These are phyloP conservation scores for Sporothrix protearum DNA, from an alignment of 2,329 filamentous ascomycete species.

Conservation along the genomic window DNA sequence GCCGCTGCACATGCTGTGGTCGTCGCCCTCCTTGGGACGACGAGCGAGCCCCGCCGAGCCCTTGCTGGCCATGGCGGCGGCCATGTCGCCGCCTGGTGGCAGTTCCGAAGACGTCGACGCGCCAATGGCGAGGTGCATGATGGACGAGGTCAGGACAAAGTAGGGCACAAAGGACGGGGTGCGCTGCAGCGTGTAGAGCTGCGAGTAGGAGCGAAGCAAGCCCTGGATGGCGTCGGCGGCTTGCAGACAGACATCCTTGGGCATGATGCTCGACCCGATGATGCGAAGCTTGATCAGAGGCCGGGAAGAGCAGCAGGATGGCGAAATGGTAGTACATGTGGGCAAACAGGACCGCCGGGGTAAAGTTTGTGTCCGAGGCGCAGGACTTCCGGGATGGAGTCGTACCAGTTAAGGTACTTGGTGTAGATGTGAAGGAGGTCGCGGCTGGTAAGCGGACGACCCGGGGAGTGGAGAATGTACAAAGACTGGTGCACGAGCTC, in stretches of 20 bases:
- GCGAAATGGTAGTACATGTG: constrained; percentile 72
- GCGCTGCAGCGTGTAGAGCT: constrained; percentile 55
- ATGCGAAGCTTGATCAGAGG: constrained; percentile 65
- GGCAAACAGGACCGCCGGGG: constrained; percentile 68
- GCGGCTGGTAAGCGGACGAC: constrained; percentile 59
- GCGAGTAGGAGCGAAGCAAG: constrained; percentile 54
- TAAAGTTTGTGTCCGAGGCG: constrained; percentile 65
- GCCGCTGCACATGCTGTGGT: constrained; percentile 2
- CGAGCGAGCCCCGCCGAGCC: not conserved
- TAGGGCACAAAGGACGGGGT: constrained; percentile 61
- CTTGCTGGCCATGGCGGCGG: not conserved
- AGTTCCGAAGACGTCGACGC: constrained; percentile 35
- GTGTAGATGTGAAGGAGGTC: constrained; percentile 63
- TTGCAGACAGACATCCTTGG: constrained; percentile 62
- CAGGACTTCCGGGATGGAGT: constrained; percentile 60
- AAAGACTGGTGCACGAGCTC: constrained; percentile 70
- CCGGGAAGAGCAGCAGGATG: constrained; percentile 68
- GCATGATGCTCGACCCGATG: constrained; percentile 59
- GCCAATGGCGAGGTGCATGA: constrained; percentile 57
- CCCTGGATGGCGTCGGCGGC: constrained; percentile 58
- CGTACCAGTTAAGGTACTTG: constrained; percentile 69
- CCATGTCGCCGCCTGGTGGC: constrained; percentile 18
- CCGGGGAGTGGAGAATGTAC: constrained; percentile 69
- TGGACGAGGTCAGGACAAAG: constrained; percentile 58
- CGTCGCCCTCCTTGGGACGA: not conserved